A percentile compares a stretch with the other conserved stretches of the same genome.
These are phyloP conservation scores for Corinectria fuckeliana DNA, from an alignment of 2,329 filamentous ascomycete species.

Conservation along the genomic window DNA sequence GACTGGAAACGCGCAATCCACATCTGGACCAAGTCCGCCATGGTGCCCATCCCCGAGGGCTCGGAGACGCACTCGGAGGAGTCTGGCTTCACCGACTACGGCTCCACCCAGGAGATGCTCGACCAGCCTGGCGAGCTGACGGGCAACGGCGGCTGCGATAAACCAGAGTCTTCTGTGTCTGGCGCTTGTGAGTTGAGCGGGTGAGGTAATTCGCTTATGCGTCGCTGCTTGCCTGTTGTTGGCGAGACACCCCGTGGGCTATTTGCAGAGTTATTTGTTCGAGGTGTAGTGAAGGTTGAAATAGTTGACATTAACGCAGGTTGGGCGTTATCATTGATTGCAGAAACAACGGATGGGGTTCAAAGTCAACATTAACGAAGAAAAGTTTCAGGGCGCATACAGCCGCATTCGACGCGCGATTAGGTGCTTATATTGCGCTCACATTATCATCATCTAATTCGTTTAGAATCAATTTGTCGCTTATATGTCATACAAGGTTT, in stretches of 20 bases:
- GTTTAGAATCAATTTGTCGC: neutral
- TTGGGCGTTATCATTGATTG: no score
- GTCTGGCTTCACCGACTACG: conserved; percentile 53
- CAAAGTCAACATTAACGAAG: neutral
- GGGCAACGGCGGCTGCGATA: conserved; percentile 42
- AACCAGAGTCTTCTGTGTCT: neutral
- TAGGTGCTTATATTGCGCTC: neutral
- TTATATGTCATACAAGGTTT: neutral
- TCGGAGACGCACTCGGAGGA: conserved; percentile 63
- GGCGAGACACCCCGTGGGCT: conserved; percentile 18
- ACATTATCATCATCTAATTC: neutral
- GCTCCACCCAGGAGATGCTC: conserved; percentile 51
- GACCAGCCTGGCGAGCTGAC: conserved; percentile 53
- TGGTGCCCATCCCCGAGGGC: conserved; percentile 72
- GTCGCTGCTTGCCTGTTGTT: neutral
- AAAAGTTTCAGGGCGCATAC: neutral
- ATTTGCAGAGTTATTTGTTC: conserved; percentile 9
- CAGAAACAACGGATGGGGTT: neutral
- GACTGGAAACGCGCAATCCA: conserved; percentile 68
- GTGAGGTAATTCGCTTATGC: neutral
- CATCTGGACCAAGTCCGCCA: conserved; percentile 71
- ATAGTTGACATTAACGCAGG: neutral
- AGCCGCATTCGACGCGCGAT: neutral
- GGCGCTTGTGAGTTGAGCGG: conserved; percentile 19
- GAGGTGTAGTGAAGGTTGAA: conserved; percentile 1